phyloP scores from a whole-genome alignment of 208 protist genomes.

The Lotmaria passim region DNA sequence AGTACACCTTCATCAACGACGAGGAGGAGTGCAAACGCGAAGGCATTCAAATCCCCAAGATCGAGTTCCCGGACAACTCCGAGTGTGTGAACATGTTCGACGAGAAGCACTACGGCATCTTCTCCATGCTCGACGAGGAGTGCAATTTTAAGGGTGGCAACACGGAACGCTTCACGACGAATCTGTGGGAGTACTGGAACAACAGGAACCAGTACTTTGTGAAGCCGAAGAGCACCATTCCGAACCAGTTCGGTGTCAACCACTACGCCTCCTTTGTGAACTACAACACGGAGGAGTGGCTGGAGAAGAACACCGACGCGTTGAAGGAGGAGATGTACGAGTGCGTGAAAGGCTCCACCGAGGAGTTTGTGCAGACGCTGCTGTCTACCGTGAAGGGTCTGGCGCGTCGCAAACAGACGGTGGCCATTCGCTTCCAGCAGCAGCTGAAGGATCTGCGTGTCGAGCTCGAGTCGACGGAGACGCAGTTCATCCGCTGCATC shows the following conservation, averaged over 20 bases:
- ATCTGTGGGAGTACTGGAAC: slow-evolving; percentile 71
- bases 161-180: slow-evolving; percentile 72
- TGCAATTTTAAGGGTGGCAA: slow-evolving; percentile 84
- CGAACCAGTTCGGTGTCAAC: slow-evolving; percentile 88
- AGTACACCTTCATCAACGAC: slow-evolving; percentile 95
- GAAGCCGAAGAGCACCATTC: slow-evolving; percentile 81
- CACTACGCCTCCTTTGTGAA: slow-evolving; percentile 92
- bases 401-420: slow-evolving; percentile 74
- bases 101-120: slow-evolving; percentile 74
- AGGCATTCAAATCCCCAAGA: slow-evolving; percentile 79
- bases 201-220: slow-evolving; percentile 78
- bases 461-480: slow-evolving; percentile 86
- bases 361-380: slow-evolving; percentile 70
- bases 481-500: slow-evolving; percentile 95
- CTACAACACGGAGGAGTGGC: slow-evolving; percentile 89
- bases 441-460: slow-evolving; percentile 77
- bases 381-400: slow-evolving; percentile 47
- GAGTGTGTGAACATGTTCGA: slow-evolving; percentile 90
- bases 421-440: slow-evolving; percentile 81
- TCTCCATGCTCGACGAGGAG: slow-evolving; percentile 92
- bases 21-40: slow-evolving; percentile 91
- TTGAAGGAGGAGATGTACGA: slow-evolving; percentile 87
- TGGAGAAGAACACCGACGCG: slow-evolving; percentile 92
- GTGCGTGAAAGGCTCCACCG: slow-evolving; percentile 46
- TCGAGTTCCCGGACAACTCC: slow-evolving; percentile 89